A percentile compares a stretch with the other conserved stretches of the same genome.
These are phyloP conservation scores for Globisporangium apiculatum DNA, from an alignment of 352 stramenopile species.

Conservation along the genomic window DNA sequence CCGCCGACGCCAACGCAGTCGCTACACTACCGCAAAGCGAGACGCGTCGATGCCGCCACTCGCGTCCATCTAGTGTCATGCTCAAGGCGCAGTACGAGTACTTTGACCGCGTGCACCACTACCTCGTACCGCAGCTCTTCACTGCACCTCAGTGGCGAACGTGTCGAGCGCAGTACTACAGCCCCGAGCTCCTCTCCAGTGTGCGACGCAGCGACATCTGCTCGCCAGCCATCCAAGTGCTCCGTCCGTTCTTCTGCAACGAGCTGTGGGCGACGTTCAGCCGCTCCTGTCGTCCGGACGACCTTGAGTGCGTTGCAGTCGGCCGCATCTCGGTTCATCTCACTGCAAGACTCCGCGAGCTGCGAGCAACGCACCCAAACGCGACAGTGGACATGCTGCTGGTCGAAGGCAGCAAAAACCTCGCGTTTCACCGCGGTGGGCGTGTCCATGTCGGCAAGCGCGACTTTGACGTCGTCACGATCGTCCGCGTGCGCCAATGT, in stretches of 20 bases:
- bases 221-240: constrained; percentile 1
- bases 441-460: constrained; percentile 4
- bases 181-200: not conserved
- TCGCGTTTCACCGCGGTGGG: not conserved
- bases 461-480: constrained; percentile 5
- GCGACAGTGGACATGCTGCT: constrained; percentile 6
- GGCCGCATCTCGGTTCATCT: not conserved
- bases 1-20: not conserved
- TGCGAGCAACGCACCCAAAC: constrained; percentile 2
- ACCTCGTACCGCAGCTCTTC: constrained; percentile 9
- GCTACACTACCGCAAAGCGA: not conserved
- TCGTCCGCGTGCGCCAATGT: constrained; percentile 6
- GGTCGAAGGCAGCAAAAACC: constrained; percentile 6
- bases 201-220: constrained; percentile 1
- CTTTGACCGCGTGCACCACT: constrained; percentile 13
- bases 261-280: constrained; percentile 6
- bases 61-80: not conserved
- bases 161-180: constrained; percentile 5
- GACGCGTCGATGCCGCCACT: not conserved
- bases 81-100: constrained; percentile 1
- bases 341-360: not conserved
- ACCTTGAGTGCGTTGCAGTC: not conserved
- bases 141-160: constrained; percentile 3
- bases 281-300: not conserved
- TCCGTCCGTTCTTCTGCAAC: constrained; percentile 12